Percentiles rank a stretch among this genome's conserved stretches.
Conservation (phyloP, 208 protist species). For the Acanthamoeba healyi region DNA sequence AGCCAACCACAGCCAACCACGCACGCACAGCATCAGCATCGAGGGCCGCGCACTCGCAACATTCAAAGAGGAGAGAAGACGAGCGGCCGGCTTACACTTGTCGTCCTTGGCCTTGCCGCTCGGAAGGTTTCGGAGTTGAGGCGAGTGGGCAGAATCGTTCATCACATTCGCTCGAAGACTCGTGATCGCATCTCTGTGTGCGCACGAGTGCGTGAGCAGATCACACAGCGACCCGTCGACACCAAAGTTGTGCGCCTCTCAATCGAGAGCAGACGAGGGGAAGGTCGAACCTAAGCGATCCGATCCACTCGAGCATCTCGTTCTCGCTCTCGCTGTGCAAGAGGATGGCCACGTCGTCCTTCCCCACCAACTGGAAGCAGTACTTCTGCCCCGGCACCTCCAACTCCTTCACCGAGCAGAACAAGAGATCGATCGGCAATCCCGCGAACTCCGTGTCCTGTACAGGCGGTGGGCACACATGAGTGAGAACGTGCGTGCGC, state of each 20-base stretch:
- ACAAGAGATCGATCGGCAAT: slow-evolving; percentile 25
- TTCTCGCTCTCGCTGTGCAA: slow-evolving; percentile 38
- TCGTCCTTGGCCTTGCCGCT: not conserved
- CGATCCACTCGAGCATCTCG: slow-evolving; percentile 56
- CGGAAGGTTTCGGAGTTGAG: not conserved
- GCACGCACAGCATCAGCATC: too few species aligned
- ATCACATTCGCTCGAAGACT: slow-evolving; percentile 22
- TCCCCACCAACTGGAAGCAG: slow-evolving; percentile 54
- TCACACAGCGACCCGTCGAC: not conserved
- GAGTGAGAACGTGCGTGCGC: too few species aligned
- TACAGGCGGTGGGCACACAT: not conserved
- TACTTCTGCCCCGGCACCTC: slow-evolving; percentile 42
- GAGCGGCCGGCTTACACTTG: not conserved
- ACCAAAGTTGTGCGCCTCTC: not conserved
- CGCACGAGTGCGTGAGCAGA: not conserved
- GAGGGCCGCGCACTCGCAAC: too few species aligned
- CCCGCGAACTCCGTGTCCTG: slow-evolving; percentile 53
- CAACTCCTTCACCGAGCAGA: slow-evolving; percentile 50
- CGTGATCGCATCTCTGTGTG: slow-evolving; percentile 26
- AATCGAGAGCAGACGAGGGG: not conserved
- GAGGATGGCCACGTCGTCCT: not conserved
- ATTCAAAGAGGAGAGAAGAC: too few species aligned
- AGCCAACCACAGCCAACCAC: not conserved
- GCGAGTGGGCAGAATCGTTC: not conserved
- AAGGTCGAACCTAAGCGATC: slow-evolving; percentile 7